Base-by-base conservation (phyloP, 495 filamentous ascomycete genomes). In the Penicillium tannophilum region DNA sequence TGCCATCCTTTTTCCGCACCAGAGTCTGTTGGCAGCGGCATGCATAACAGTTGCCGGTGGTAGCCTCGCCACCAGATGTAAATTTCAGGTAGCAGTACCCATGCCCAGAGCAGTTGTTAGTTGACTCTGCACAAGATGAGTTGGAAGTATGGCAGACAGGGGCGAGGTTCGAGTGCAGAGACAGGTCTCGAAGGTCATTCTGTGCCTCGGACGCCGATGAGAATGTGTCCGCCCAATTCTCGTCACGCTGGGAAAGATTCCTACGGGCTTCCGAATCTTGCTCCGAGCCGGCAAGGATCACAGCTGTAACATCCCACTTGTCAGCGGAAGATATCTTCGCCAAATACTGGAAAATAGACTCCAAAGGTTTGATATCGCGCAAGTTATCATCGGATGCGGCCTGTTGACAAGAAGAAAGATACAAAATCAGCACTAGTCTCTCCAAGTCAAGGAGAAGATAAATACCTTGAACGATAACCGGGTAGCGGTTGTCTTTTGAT, bases 61-160 rank as follows among this genome's bases (percentile, higher is more conserved):
- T 65, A 26, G 55, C 60, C 52, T 71, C 66, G 53, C 65, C 69
- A 31, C 63, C 61, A 20, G 68, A 70, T 47, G 64, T 73, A 63
- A 79, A 88, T 67, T 86, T 88, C 60, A 85, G 72, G 58, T 79
- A 76, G 72, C 92, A 93, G 42, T 63, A 60, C 31, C 92, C 92
- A 74, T 91, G 92, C 49, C 86, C 84, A 4, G 87, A 88, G 76
- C 92, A 96, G 61, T 82, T 81, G 65, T 82, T 79, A 14, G 92
- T 97, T 46, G 73, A 66, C 39, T 72, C 73, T 26, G 77, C 70
- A 73, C 90, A 94, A 55, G 78, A 74, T 19, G 83, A 79, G 56
- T 83, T 75, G 9, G 81, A 84, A 45, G 71, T 50, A 74, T 92
- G 88, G 77, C 91, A 96, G 56, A 82, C 55, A 11, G 74, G 73